phyloP scores from a whole-genome alignment of 768 basidiomycete genomes.

The Suillus placidus region DNA sequence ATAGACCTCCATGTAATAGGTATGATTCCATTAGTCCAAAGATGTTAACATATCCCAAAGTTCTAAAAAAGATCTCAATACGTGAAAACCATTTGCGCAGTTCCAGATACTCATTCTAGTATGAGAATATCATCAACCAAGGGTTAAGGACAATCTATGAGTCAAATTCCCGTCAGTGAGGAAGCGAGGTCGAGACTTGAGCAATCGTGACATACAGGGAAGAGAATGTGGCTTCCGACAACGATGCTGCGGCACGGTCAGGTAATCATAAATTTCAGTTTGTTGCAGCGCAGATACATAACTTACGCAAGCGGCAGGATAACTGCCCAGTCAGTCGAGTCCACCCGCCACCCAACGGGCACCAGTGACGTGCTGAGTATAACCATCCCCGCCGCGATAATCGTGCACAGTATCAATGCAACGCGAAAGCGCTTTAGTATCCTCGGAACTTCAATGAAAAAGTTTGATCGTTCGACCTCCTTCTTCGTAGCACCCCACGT shows the following conservation, averaged over 20 bases:
- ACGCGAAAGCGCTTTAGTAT: conserved; percentile 81
- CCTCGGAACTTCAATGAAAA: conserved; percentile 79
- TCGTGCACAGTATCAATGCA: conserved; percentile 56
- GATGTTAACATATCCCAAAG: neutral
- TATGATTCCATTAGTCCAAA: neutral
- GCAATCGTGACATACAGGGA: conserved; percentile 57
- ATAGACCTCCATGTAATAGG: neutral
- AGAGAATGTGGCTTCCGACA: conserved; percentile 66
- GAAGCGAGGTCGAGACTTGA: neutral
- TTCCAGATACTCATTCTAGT: conserved; percentile 18
- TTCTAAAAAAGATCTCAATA: neutral
- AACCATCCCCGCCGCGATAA: conserved; percentile 54
- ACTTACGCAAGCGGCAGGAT: conserved; percentile 74
- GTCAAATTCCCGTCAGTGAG: conserved; percentile 36
- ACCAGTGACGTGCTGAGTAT: conserved; percentile 57
- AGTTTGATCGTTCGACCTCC: conserved; percentile 80
- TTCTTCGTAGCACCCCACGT: conserved; percentile 49
- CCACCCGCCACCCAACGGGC: conserved; percentile 66
- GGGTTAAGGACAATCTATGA: conserved; percentile 82
- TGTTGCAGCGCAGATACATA: conserved; percentile 21
- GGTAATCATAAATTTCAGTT: neutral
- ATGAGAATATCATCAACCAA: conserved; percentile 85
- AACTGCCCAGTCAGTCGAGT: conserved; percentile 68
- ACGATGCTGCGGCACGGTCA: conserved; percentile 50
- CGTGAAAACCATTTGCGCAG: neutral